phyloP scores from a whole-genome alignment of 805 yeast genomes.

The Hanseniaspora osmophila region DNA sequence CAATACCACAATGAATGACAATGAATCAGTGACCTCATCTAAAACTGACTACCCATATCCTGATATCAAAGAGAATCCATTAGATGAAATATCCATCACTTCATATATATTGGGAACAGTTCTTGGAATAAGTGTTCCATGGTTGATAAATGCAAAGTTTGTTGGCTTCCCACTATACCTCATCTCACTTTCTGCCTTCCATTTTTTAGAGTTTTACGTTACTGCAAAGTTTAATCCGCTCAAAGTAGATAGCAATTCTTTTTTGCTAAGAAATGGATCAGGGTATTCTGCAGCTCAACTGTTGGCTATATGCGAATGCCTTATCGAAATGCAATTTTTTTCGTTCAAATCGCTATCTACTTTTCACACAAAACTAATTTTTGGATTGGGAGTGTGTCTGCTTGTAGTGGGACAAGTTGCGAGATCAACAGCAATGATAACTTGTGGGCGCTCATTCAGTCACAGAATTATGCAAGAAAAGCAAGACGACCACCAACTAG shows the following conservation, averaged over 20 bases:
- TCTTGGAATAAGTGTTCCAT: slow-evolving; percentile 26
- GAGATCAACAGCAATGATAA: slow-evolving; percentile 70
- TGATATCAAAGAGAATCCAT: slow-evolving; percentile 27
- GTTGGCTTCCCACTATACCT: slow-evolving; percentile 35
- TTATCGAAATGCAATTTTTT: slow-evolving; percentile 28
- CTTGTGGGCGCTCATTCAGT: slow-evolving; percentile 76
- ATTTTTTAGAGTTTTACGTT: slow-evolving; percentile 64
- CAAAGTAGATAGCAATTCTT: slow-evolving; percentile 58
- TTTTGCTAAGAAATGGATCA: slow-evolving; percentile 47
- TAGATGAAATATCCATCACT: slow-evolving; percentile 30
- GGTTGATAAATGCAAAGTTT: slow-evolving; percentile 18
- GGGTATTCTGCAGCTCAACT: slow-evolving; percentile 45
- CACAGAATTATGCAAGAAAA: slow-evolving; percentile 54
- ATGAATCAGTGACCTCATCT: not conserved
- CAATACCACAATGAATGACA: slow-evolving; percentile 1
- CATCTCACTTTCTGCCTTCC: slow-evolving; percentile 45
- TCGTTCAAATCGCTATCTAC: slow-evolving; percentile 23
- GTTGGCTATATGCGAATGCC: slow-evolving; percentile 37
- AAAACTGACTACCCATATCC: slow-evolving; percentile 11
- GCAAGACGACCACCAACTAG: slow-evolving; percentile 43
- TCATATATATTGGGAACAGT: slow-evolving; percentile 31
- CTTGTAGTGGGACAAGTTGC: slow-evolving; percentile 48
- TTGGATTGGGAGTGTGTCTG: slow-evolving; percentile 33
- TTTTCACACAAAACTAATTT: slow-evolving; percentile 7
- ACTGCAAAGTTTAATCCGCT: slow-evolving; percentile 63